Evolutionary conservation across 2,329 filamentous ascomycete genomes (phyloP).

Genomic region (Ophiostoma sp.): DNA sequence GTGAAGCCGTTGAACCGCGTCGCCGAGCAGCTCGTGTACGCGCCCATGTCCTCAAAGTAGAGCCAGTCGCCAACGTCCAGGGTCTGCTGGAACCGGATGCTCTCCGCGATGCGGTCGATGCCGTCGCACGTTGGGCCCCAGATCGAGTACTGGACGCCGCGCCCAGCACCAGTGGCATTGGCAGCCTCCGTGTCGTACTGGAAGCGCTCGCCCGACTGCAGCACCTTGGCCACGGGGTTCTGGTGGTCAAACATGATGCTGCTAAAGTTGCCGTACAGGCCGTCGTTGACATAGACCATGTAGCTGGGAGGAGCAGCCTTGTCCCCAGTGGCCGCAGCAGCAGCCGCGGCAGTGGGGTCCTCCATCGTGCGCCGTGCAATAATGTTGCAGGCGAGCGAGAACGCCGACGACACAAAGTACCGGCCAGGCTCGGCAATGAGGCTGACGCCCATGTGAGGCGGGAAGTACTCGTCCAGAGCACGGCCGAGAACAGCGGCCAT

Average conservation of each 20-base stretch:
- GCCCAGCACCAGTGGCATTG: conserved; percentile 34
- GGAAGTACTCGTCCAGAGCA: conserved; percentile 85
- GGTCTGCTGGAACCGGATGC: conserved; percentile 67
- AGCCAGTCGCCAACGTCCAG: conserved; percentile 95
- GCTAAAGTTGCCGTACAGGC: conserved; percentile 96
- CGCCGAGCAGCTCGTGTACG: conserved; percentile 96
- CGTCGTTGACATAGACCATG: conserved; percentile 98
- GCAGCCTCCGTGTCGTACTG: conserved; percentile 48
- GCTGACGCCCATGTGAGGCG: conserved; percentile 62
- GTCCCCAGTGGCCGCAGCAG: conserved; percentile 42
- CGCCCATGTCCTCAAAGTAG: conserved; percentile 98
- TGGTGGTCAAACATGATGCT: conserved; percentile 99
- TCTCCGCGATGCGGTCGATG: conserved; percentile 87
- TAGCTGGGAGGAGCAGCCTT: conserved; percentile 58
- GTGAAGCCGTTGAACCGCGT: conserved; percentile 97
- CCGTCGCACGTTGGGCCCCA: conserved; percentile 98
- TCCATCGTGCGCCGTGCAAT: conserved; percentile 89
- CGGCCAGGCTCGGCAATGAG: conserved; percentile 95
- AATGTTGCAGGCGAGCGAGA: conserved; percentile 91
- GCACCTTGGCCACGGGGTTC: conserved; percentile 75
- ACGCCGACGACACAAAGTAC: conserved; percentile 90
- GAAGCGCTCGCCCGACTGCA: conserved; percentile 57
- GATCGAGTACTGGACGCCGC: conserved; percentile 78
- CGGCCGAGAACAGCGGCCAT: conserved; percentile 77
- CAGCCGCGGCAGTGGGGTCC: conserved; percentile 46